Conservation (phyloP, 2,329 filamentous ascomycete species). For the Plectosphaerella plurivora region DNA sequence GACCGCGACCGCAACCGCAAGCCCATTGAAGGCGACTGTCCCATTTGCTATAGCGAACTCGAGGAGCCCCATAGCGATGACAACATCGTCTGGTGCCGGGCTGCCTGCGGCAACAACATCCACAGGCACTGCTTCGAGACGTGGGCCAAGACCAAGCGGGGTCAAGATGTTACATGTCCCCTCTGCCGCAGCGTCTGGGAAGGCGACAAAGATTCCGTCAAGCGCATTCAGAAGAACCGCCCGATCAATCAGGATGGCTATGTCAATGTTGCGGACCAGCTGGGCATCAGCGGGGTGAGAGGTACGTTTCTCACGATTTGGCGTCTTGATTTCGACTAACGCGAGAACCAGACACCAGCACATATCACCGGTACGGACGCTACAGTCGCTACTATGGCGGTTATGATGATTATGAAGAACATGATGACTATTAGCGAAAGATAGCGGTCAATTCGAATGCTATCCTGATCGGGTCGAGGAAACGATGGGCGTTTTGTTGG, state of each 20-base stretch:
- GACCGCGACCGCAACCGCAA: constrained; percentile 38
- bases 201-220: constrained; percentile 36
- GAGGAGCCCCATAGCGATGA: constrained; percentile 24
- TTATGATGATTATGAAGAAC: too few species aligned
- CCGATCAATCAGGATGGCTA: constrained; percentile 48
- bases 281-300: constrained; percentile 51
- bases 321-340: background rate
- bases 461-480: too few species aligned
- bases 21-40: constrained; percentile 47
- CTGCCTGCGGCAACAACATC: constrained; percentile 51
- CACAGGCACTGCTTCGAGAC: constrained; percentile 49
- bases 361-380: constrained; percentile 6
- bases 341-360: constrained; percentile 3
- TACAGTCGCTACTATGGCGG: too few species aligned
- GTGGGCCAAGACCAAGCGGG: constrained; percentile 46
- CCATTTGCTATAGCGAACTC: constrained; percentile 54
- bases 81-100: constrained; percentile 44
- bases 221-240: constrained; percentile 37
- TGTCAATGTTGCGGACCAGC: constrained; percentile 55
- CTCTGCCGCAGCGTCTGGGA: constrained; percentile 57
- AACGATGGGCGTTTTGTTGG: too few species aligned
- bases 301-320: constrained; percentile 28
- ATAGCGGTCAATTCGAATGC: too few species aligned
- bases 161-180: constrained; percentile 49
- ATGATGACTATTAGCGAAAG: too few species aligned